A percentile compares a stretch with the other conserved stretches of the same genome.
Conservation (phyloP, 1,284 basidiomycete species). For the Irpex sp. region DNA sequence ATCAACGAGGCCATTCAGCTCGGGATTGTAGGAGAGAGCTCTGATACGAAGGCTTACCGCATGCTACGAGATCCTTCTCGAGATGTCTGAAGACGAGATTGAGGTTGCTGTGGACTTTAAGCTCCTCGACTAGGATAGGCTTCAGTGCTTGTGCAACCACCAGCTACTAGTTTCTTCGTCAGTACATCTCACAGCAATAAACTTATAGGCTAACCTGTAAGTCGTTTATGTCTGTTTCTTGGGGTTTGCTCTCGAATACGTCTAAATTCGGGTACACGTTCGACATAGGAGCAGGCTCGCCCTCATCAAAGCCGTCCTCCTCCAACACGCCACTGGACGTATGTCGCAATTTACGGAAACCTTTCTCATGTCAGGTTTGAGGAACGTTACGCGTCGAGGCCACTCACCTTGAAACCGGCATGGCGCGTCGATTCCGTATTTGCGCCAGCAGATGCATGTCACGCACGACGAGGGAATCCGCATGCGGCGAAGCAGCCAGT, state of each 20-base stretch:
- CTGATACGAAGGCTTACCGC: background rate
- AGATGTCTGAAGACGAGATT: background rate
- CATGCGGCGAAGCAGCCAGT: background rate
- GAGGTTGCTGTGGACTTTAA: background rate
- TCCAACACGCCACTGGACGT: background rate
- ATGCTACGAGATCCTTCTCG: background rate
- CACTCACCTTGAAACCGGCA: background rate
- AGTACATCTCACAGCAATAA: background rate
- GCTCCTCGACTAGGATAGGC: background rate
- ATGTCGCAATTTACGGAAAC: background rate
- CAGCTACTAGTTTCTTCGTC: background rate
- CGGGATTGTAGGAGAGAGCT: background rate
- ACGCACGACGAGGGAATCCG: background rate
- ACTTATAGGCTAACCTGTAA: background rate
- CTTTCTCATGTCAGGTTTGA: background rate
- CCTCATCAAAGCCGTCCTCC: background rate
- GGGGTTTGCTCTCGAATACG: background rate
- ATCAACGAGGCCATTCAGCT: background rate
- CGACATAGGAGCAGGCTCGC: background rate
- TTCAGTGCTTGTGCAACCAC: background rate
- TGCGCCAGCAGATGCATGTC: background rate
- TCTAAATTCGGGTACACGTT: background rate
- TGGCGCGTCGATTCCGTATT: background rate
- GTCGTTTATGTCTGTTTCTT: background rate
- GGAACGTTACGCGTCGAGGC: background rate